Conservation (phyloP, 129 eudicot species). For the Arctium minus region DNA sequence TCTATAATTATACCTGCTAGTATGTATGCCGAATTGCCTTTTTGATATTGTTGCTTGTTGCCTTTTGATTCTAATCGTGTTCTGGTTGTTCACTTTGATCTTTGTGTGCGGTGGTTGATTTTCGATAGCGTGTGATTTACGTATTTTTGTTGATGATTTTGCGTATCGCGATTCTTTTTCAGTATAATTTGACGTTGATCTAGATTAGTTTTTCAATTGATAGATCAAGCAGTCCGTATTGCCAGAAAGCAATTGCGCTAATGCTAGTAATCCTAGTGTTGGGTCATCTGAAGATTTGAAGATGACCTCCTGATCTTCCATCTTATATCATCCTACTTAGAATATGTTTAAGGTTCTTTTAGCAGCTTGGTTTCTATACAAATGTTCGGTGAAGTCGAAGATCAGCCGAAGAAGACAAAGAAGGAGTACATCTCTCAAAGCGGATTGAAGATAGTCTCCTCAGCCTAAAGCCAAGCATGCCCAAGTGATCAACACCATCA, state of each 20-base stretch:
- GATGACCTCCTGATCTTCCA: too few species aligned
- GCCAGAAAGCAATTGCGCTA: not conserved
- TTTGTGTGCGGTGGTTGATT: constrained; percentile 7
- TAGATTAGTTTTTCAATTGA: not conserved
- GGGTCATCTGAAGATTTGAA: too few species aligned
- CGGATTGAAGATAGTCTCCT: too few species aligned
- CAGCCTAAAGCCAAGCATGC: too few species aligned
- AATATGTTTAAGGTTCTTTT: too few species aligned
- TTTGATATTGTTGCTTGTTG: not conserved
- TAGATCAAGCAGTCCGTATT: not conserved
- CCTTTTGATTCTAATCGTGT: not conserved
- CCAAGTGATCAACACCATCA: too few species aligned
- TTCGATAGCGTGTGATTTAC: not conserved
- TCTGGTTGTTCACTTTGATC: not conserved
- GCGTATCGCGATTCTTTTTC: not conserved
- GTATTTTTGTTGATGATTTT: not conserved
- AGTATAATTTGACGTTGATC: not conserved
- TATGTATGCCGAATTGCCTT: not conserved
- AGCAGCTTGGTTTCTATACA: too few species aligned
- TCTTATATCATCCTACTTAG: too few species aligned
- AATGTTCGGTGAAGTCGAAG: too few species aligned
- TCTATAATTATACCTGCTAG: not conserved
- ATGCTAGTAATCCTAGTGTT: not conserved
- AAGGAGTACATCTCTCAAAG: too few species aligned
- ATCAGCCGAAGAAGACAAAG: too few species aligned